A percentile compares a stretch with the other conserved stretches of the same genome.
Evolutionary conservation across 805 yeast genomes (phyloP).

Genomic region (Isabelozyma gotoi): DNA sequence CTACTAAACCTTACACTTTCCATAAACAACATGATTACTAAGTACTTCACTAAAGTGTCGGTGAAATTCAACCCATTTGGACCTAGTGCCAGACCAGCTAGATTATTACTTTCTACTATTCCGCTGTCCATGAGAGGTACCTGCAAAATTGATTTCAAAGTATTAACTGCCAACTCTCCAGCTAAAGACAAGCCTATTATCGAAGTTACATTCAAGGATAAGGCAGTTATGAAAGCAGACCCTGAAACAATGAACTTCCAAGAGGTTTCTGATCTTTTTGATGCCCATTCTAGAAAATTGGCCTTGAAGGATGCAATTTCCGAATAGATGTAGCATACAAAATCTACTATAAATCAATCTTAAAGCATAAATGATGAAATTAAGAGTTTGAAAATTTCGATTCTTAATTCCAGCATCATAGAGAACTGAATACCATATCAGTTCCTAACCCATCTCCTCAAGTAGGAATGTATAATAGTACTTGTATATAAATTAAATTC

Average conservation of each 20-base stretch:
- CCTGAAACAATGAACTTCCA: slow-evolving; percentile 55
- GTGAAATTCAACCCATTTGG: slow-evolving; percentile 80
- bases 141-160: slow-evolving; percentile 60
- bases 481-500: too few species aligned
- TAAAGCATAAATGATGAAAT: too few species aligned
- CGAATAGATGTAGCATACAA: slow-evolving; percentile 14
- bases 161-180: slow-evolving; percentile 45
- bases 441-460: too few species aligned
- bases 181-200: slow-evolving; percentile 54
- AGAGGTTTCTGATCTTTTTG: slow-evolving; percentile 68
- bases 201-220: slow-evolving; percentile 78
- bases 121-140: slow-evolving; percentile 70
- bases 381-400: too few species aligned
- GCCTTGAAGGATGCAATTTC: slow-evolving; percentile 69
- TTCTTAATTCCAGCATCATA: background rate
- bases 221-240: slow-evolving; percentile 63
- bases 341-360: too few species aligned
- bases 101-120: slow-evolving; percentile 74
- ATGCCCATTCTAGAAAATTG: slow-evolving; percentile 78
- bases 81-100: slow-evolving; percentile 72
- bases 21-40: slow-evolving; percentile 84
- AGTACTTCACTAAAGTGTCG: slow-evolving; percentile 75
- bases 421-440: too few species aligned
- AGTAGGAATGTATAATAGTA: too few species aligned
- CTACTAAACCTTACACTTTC: background rate